These are phyloP conservation scores for Pycnococcus provasolii DNA, from an alignment of 139 green algal species.

Conservation along the genomic window DNA sequence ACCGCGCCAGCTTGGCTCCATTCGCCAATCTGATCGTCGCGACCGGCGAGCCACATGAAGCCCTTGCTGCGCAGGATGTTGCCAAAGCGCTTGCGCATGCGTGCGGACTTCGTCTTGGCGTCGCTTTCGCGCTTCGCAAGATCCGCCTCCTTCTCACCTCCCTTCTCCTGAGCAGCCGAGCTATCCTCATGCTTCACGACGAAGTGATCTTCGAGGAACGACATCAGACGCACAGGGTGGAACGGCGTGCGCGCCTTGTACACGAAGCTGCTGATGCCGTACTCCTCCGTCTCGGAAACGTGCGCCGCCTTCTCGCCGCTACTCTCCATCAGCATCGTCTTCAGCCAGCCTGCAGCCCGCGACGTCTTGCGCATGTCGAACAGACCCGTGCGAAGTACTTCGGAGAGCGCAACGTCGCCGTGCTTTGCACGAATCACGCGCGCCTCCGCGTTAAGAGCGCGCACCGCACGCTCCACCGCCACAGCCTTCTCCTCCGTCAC, in stretches of 20 bases:
- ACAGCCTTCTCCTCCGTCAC: constrained; percentile 23
- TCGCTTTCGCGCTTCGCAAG: background rate
- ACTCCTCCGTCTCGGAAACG: constrained; percentile 14
- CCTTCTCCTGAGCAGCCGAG: background rate
- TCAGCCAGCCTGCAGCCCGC: constrained; percentile 8
- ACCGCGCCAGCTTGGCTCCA: constrained; percentile 83
- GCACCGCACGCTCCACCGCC: constrained; percentile 2
- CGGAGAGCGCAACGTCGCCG: constrained; percentile 6
- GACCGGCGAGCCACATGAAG: constrained; percentile 82
- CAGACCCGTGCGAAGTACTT: constrained; percentile 7
- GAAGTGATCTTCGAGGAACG: constrained; percentile 11
- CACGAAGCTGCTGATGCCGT: constrained; percentile 53
- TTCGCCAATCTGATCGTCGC: constrained; percentile 73
- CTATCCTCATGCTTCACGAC: constrained; percentile 7
- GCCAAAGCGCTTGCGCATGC: constrained; percentile 6
- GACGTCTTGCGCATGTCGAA: constrained; percentile 5
- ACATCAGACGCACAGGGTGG: constrained; percentile 58
- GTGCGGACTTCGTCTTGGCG: background rate
- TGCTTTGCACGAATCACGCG: background rate
- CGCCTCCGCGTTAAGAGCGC: constrained; percentile 7
- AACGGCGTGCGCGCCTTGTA: constrained; percentile 70
- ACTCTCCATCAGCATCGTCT: background rate
- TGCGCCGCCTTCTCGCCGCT: background rate
- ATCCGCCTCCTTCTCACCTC: background rate
- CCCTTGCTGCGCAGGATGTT: constrained; percentile 60